Base-by-base conservation (phyloP, 805 yeast genomes). In the Suhomyces sp. region DNA sequence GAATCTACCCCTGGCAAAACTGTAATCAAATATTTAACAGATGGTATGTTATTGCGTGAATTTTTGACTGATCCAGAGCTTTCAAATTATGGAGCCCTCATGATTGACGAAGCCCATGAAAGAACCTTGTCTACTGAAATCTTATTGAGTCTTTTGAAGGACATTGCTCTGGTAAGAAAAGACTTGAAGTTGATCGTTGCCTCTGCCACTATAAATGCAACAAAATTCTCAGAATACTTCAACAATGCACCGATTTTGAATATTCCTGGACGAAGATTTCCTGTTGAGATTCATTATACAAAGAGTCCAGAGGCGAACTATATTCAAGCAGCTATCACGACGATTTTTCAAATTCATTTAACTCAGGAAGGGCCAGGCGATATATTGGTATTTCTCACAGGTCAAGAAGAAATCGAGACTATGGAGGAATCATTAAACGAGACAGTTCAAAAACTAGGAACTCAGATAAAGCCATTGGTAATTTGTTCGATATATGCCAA, bases 71-170 rank as follows among this genome's bases (percentile, higher is more conserved):
- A 90, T 54, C 86, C 95, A 0, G 76, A 76, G 27, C 60, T 90
- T 25, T 59, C 70, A 1, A 64, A 61, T 2, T 91, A 90, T 53
- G 77, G 93, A 2, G 95, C 85, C 1, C 70, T 91, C 37, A 88
- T 91, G 83, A 81, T 91, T 31, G 98, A 91, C 61, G 98, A 91
- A 60, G 98, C 98, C 0, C 98, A 93, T 55, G 98, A 93, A 56
- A 72, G 98, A 39, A 93, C 98, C 0, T 67, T 91, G 25, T 81
- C 91, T n/a, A 91, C 98, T 0, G 98, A 91, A 60, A 68, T 77
- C 3, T 54, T 91, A 6, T 66, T 91, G 33, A 95, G 96, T 1
- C 63, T 93, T 23, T 60, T 91, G 20, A 91, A 91, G 46, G 85
- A 83, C 41, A 74, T 88, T 0, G 54, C 76, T 2, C 65, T 63